A percentile compares a stretch with the other conserved stretches of the same genome.
These are phyloP conservation scores for Termitomyces sp. DNA, from an alignment of 768 basidiomycete species.

Conservation along the genomic window DNA sequence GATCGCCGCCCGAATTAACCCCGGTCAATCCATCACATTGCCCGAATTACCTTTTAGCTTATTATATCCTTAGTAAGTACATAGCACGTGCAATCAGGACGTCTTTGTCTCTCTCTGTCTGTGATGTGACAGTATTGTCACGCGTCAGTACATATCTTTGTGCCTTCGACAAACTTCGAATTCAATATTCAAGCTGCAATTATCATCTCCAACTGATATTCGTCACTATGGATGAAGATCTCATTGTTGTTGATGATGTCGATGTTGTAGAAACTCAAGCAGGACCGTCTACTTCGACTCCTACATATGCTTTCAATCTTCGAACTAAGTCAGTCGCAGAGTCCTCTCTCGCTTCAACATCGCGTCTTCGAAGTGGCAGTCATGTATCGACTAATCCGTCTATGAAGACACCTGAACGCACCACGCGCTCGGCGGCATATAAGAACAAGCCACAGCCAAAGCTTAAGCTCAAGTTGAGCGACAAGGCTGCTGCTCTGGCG, in stretches of 20 bases:
- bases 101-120: no score
- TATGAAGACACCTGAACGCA: constrained; percentile 41
- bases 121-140: not conserved
- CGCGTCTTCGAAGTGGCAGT: constrained; percentile 34
- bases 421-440: constrained; percentile 53
- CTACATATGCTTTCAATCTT: constrained; percentile 16
- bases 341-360: constrained; percentile 22
- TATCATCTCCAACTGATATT: not conserved
- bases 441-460: constrained; percentile 63
- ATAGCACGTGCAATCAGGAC: no score
- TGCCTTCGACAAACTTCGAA: not conserved
- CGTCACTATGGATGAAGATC: constrained; percentile 50
- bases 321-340: constrained; percentile 22
- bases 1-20: no score
- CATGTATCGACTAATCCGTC: constrained; percentile 21
- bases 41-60: no score
- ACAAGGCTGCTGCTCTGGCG: constrained; percentile 75
- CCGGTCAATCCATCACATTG: no score
- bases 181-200: no score
- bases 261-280: constrained; percentile 35
- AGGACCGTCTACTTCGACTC: constrained; percentile 30
- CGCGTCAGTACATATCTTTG: not conserved
- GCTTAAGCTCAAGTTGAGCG: constrained; percentile 85
- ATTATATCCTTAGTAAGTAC: no score
- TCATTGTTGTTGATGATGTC: constrained; percentile 60